Evolutionary conservation across 2,329 filamentous ascomycete species (phyloP).

Genomic region (Aspergillus ustus): DNA sequence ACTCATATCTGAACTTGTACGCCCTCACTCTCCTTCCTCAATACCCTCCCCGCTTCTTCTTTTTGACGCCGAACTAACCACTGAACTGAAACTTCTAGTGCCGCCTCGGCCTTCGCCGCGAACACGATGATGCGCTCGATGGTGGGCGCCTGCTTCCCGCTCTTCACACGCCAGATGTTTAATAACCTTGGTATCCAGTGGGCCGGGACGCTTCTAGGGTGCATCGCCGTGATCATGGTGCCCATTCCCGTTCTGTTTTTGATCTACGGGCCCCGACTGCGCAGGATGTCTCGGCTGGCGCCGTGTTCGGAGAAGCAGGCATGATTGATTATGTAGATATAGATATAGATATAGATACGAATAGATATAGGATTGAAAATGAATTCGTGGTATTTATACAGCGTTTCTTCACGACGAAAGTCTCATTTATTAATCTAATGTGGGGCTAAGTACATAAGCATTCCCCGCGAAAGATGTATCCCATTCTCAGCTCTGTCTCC

Average conservation of each 20-base stretch:
- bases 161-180: conserved; percentile 30
- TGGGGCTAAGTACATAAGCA: too few species aligned
- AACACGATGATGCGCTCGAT: conserved; percentile 32
- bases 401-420: too few species aligned
- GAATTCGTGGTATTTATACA: too few species aligned
- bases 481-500: too few species aligned
- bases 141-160: conserved; percentile 27
- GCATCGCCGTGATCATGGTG: conserved; percentile 29
- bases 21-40: neutral
- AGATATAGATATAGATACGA: conserved; percentile 22
- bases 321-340: neutral
- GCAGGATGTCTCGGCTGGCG: conserved; percentile 24
- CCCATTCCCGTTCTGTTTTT: conserved; percentile 28
- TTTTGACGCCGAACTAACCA: neutral
- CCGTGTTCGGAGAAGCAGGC: conserved; percentile 17
- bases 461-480: too few species aligned
- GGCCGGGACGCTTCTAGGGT: conserved; percentile 26
- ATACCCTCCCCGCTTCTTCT: too few species aligned
- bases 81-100: conserved; percentile 9
- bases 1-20: conserved; percentile 28
- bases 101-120: conserved; percentile 28
- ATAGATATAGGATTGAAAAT: too few species aligned
- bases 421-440: too few species aligned
- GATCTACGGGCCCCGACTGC: conserved; percentile 21
- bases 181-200: conserved; percentile 29